A percentile compares a stretch with the other conserved stretches of the same genome.
Conservation (phyloP, 108 stramenopile species). For the Aurantiochytrium sp. region DNA sequence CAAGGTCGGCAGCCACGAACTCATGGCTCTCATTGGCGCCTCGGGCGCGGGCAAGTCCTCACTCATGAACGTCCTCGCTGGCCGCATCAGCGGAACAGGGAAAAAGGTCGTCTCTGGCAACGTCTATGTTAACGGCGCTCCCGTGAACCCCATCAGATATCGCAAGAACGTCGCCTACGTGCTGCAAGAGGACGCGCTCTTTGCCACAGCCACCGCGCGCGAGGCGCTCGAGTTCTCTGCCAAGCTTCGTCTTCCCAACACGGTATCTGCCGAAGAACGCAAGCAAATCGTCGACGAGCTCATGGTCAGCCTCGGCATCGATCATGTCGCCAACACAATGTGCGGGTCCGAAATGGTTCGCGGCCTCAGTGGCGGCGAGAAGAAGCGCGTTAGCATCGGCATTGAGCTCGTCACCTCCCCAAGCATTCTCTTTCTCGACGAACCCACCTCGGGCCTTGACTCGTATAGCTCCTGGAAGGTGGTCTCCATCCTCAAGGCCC, state of each 20-base stretch:
- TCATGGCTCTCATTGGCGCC: slow-evolving; percentile 12
- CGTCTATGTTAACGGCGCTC: slow-evolving; percentile 21
- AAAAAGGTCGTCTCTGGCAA: slow-evolving; percentile 6
- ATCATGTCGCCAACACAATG: slow-evolving; percentile 62
- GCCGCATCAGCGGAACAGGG: slow-evolving; percentile 48
- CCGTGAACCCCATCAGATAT: slow-evolving; percentile 5
- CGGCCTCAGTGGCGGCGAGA: slow-evolving; percentile 50
- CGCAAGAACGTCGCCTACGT: slow-evolving; percentile 73
- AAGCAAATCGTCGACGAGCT: slow-evolving; percentile 58
- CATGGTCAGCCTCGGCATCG: slow-evolving; percentile 65
- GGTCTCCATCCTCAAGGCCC: slow-evolving; percentile 48
- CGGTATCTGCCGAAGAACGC: slow-evolving; percentile 51
- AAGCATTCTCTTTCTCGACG: slow-evolving; percentile 48
- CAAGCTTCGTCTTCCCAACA: slow-evolving; percentile 58
- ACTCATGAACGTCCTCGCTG: slow-evolving; percentile 63
- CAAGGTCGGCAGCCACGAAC: not conserved
- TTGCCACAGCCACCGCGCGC: slow-evolving; percentile 68
- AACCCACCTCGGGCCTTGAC: slow-evolving; percentile 71
- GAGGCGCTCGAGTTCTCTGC: slow-evolving; percentile 75
- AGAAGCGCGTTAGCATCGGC: slow-evolving; percentile 47
- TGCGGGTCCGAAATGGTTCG: slow-evolving; percentile 49
- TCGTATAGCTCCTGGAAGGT: slow-evolving; percentile 53
- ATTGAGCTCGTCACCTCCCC: slow-evolving; percentile 58
- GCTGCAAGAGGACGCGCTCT: slow-evolving; percentile 68
- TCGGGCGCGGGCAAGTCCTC: slow-evolving; percentile 66